phyloP scores from a whole-genome alignment of 2,329 filamentous ascomycete species.

The Clonostachys byssicola region DNA sequence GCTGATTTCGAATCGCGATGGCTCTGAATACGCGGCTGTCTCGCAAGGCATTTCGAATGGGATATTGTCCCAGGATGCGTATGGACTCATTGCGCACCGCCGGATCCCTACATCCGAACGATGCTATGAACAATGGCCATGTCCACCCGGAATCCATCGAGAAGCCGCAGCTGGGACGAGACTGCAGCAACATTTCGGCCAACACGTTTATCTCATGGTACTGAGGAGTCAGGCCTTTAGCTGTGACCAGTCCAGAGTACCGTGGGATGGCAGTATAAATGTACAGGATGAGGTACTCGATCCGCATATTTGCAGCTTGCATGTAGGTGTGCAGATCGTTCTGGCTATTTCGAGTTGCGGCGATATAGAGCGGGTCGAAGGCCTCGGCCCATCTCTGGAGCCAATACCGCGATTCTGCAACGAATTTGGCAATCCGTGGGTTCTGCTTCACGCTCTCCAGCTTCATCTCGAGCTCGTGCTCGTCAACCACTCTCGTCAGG shows the following conservation, averaged over 20 bases:
- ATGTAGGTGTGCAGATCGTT: slow-evolving; percentile 18
- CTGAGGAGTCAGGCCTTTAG: slow-evolving; percentile 31
- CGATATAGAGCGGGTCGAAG: slow-evolving; percentile 27
- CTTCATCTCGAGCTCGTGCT: slow-evolving; percentile 19
- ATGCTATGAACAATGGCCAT: slow-evolving; percentile 35
- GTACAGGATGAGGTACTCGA: slow-evolving; percentile 36
- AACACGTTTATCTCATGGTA: slow-evolving; percentile 34
- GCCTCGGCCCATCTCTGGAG: slow-evolving; percentile 32
- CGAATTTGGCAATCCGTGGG: slow-evolving; percentile 20
- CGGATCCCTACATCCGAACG: slow-evolving; percentile 33
- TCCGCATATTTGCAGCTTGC: slow-evolving; percentile 30
- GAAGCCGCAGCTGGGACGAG: slow-evolving; percentile 30
- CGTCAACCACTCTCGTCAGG: slow-evolving; percentile 15
- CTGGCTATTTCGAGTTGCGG: slow-evolving; percentile 12
- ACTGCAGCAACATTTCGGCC: slow-evolving; percentile 26
- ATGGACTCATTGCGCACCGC: slow-evolving; percentile 31
- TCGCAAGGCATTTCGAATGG: slow-evolving; percentile 36
- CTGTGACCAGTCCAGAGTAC: slow-evolving; percentile 26
- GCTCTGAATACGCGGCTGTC: slow-evolving; percentile 33
- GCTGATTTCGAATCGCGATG: slow-evolving; percentile 28
- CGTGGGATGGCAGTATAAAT: slow-evolving; percentile 30
- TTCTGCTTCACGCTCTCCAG: slow-evolving; percentile 21
- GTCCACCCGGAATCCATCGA: slow-evolving; percentile 41
- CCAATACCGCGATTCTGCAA: slow-evolving; percentile 28
- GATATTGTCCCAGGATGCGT: slow-evolving; percentile 31